phyloP scores from a whole-genome alignment of 345 rosid genomes.

The Gossypium herbaceum region DNA sequence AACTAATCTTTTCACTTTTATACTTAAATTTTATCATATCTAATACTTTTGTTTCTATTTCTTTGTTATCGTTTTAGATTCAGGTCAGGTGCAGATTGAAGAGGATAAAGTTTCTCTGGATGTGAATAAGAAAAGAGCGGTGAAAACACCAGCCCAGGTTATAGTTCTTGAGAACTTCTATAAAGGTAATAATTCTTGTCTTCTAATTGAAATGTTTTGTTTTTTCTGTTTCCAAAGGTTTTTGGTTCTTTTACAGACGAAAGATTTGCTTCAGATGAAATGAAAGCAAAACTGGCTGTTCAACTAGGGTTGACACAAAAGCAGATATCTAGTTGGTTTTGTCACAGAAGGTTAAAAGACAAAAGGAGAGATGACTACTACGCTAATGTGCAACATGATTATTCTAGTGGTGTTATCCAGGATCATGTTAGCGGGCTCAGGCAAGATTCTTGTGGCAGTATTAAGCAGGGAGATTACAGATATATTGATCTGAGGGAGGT shows the following conservation, averaged over 20 bases:
- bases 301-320: slow-evolving; percentile 78
- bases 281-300: slow-evolving; percentile 66
- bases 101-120: slow-evolving; percentile 60
- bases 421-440: slow-evolving; percentile 78
- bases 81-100: slow-evolving; percentile 50
- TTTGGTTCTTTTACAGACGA: slow-evolving; percentile 43
- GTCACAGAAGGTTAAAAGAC: slow-evolving; percentile 92
- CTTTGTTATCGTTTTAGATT: slow-evolving; percentile 36
- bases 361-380: slow-evolving; percentile 60
- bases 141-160: slow-evolving; percentile 78
- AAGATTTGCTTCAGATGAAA: slow-evolving; percentile 75
- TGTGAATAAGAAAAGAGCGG: slow-evolving; percentile 49
- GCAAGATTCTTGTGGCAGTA: slow-evolving; percentile 97
- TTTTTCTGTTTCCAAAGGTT: slow-evolving; percentile 14
- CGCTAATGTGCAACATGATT: slow-evolving; percentile 68
- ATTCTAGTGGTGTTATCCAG: slow-evolving; percentile 71
- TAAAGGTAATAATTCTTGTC: slow-evolving; percentile 45
- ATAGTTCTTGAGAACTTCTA: slow-evolving; percentile 71
- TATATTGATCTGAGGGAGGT: slow-evolving; percentile 72
- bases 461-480: slow-evolving; percentile 65
- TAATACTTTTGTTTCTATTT: slow-evolving; percentile 2
- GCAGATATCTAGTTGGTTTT: slow-evolving; percentile 97
- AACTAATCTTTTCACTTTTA: background rate
- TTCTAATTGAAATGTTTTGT: slow-evolving; percentile 13
- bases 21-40: background rate